A percentile compares a stretch with the other conserved stretches of the same genome.
phyloP scores from a whole-genome alignment of 306 rosid genomes.

The Citrullus mucosospermus region DNA sequence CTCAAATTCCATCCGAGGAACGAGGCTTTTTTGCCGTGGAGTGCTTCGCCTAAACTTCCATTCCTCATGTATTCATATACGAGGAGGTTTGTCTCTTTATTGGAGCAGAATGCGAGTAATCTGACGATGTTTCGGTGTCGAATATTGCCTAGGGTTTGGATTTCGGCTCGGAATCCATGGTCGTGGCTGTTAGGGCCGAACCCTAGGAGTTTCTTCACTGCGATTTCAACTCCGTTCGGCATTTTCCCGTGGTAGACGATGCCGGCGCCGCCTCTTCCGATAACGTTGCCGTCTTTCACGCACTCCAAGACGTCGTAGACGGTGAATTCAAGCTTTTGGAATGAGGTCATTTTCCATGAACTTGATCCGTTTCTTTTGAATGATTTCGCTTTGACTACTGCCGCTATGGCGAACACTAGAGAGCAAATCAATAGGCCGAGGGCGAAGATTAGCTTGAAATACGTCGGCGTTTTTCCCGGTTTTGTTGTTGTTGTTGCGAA shows the following conservation, averaged over 20 bases:
- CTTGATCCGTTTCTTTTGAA: conserved; percentile 30
- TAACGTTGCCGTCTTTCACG: conserved; percentile 74
- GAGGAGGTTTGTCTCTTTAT: conserved; percentile 58
- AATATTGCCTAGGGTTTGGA: conserved; percentile 75
- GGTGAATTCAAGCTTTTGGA: conserved; percentile 58
- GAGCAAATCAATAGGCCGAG: conserved; percentile 62
- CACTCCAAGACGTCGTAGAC: conserved; percentile 63
- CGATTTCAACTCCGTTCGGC: conserved; percentile 69
- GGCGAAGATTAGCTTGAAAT: conserved; percentile 63
- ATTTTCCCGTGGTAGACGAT: conserved; percentile 86
- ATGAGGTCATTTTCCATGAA: conserved; percentile 72
- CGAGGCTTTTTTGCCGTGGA: conserved; percentile 49
- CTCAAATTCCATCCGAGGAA: conserved; percentile 61
- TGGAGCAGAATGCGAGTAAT: conserved; percentile 65
- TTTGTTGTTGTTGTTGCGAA: conserved; percentile 23
- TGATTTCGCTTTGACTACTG: conserved; percentile 52
- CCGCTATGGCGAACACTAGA: conserved; percentile 47
- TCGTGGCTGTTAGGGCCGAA: conserved; percentile 55
- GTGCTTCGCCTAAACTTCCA: conserved; percentile 77
- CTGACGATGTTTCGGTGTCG: conserved; percentile 80
- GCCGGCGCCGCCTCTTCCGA: conserved; percentile 90
- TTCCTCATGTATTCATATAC: conserved; percentile 86
- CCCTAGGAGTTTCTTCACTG: conserved; percentile 68
- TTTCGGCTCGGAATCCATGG: conserved; percentile 74
- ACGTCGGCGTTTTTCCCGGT: conserved; percentile 13